Base-by-base conservation (phyloP, 306 rosid genomes). In the Dalbergia oliveri region DNA sequence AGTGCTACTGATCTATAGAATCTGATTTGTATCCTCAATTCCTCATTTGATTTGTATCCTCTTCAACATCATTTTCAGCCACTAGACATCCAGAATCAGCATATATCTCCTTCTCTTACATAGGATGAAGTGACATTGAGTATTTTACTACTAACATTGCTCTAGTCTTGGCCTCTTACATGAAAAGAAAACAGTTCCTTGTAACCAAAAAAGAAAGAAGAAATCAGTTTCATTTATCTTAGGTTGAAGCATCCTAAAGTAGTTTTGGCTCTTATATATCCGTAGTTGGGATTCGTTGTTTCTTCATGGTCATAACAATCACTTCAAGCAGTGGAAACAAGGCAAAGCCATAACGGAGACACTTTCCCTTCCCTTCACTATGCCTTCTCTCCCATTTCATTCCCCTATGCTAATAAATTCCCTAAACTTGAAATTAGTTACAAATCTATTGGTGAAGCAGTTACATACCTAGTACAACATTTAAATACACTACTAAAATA, bases 41-140 rank as follows among this genome's bases (percentile, higher is more conserved):
- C n/a, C n/a, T n/a, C n/a, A n/a, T n/a, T n/a, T 10, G 63, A 72
- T 39, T 39, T 44, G 37, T 11, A 56, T 19, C 41, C 9, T 15
- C 56, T 66, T 19, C 65, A 56, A 72, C 11, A 72, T 33, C 49
- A 70, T 50, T 51, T 69, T 69, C 47, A 33, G n/a, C 45, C 47
- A 50, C 41, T 37, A 37, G 41, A 37, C 41, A 37, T 37, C 60
- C 31, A 15, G 26, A 26, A 15, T 26, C 8, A 15, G 26, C 44
- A 15, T 15, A 66, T 49, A 14, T 31, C 45, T 37, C 59, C 53
- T n/a, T 18, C 68, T 15, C n/a, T 23, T 60, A 12, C 8, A 63
- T 8, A 33, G 18, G 14, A 34, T 5, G 3, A 15, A 63, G 69
- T 63, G 47, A 13, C 39, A 21, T 21, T 21, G 23, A 26, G 31